phyloP scores from a whole-genome alignment of 495 filamentous ascomycete genomes.

The Tricharina praecox region DNA sequence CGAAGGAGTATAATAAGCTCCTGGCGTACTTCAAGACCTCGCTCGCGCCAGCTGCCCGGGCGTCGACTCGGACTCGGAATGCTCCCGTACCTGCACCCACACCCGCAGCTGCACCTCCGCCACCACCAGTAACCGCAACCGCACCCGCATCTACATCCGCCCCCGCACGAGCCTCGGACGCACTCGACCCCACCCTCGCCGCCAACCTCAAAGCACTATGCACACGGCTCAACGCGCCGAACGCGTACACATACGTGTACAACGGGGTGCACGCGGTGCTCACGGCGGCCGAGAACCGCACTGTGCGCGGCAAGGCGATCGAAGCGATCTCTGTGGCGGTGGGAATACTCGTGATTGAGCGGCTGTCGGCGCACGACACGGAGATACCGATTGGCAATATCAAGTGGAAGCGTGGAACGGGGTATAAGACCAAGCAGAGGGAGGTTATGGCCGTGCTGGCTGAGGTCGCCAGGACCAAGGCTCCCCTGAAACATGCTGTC shows the following conservation, averaged over 20 bases:
- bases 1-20: conserved; percentile 67
- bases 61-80: conserved; percentile 11
- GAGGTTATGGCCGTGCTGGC: conserved; percentile 19
- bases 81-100: too few species aligned
- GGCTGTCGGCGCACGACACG: conserved; percentile 14
- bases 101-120: conserved; percentile 3
- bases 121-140: conserved; percentile 28
- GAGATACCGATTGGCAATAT: conserved; percentile 13
- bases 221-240: conserved; percentile 36
- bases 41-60: conserved; percentile 27
- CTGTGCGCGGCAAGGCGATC: background rate
- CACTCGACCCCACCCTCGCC: background rate
- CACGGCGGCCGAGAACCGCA: background rate
- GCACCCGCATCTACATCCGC: background rate
- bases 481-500: background rate
- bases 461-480: background rate
- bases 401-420: conserved; percentile 18
- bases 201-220: conserved; percentile 24
- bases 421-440: conserved; percentile 21
- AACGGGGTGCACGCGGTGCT: conserved; percentile 44
- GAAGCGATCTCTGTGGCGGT: conserved; percentile 16
- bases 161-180: too few species aligned
- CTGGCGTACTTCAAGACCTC: conserved; percentile 63
- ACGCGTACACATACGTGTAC: conserved; percentile 40
- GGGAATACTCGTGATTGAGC: conserved; percentile 17